phyloP scores from a whole-genome alignment of 306 rosid species.

The Pyrus pyrifolia region DNA sequence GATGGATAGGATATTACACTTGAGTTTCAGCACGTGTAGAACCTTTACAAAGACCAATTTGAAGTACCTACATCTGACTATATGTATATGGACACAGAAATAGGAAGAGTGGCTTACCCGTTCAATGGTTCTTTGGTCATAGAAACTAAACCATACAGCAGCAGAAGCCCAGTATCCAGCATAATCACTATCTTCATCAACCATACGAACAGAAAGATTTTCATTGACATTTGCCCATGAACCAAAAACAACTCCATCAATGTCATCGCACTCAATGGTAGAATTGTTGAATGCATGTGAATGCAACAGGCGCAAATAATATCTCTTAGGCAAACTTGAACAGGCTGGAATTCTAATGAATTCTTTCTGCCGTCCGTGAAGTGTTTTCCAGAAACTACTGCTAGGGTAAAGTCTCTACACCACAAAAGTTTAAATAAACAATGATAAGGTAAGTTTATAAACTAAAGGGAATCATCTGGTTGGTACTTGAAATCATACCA shows the following conservation, averaged over 20 bases:
- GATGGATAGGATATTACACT: background rate
- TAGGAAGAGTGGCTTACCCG: conserved; percentile 64
- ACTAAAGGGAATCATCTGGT: conserved; percentile 18
- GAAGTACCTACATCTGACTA: background rate
- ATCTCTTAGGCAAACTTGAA: conserved; percentile 41
- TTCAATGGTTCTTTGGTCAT: conserved; percentile 82
- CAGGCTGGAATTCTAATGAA: conserved; percentile 33
- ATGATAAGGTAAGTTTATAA: conserved; percentile 28
- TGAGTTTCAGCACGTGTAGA: background rate
- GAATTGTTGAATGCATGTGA: conserved; percentile 40
- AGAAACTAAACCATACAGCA: conserved; percentile 78
- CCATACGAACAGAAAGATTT: conserved; percentile 39
- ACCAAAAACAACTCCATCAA: conserved; percentile 81
- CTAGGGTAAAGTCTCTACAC: conserved; percentile 86
- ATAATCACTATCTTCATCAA: conserved; percentile 46
- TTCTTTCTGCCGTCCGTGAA: conserved; percentile 50
- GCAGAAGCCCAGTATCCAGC: conserved; percentile 93
- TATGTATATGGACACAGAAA: background rate
- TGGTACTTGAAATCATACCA: conserved; percentile 12
- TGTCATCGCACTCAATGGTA: conserved; percentile 72
- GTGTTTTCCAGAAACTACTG: conserved; percentile 88
- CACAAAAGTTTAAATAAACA: conserved; percentile 27
- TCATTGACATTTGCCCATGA: conserved; percentile 61
- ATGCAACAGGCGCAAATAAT: conserved; percentile 45
- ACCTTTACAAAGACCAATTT: background rate